Conservation (phyloP, 2,329 filamentous ascomycete species). For the Cladosporium sp. region DNA sequence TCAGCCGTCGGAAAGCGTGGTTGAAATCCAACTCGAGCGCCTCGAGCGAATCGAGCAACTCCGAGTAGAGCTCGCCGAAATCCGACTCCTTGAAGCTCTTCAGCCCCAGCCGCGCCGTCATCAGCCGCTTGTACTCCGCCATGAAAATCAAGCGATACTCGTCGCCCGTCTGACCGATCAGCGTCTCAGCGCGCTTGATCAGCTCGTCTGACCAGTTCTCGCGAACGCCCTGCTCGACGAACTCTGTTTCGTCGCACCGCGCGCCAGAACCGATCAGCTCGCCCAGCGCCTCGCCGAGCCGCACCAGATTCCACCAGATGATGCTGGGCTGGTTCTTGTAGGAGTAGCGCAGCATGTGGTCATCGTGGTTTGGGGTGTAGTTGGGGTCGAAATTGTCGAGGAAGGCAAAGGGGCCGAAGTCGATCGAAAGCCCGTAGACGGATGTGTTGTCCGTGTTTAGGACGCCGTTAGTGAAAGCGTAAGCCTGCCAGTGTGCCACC, state of each 20-base stretch:
- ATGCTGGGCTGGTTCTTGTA: constrained; percentile 93
- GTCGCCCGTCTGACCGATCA: constrained; percentile 74
- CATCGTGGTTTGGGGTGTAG: constrained; percentile 97
- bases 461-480: constrained; percentile 98
- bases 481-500: constrained; percentile 92
- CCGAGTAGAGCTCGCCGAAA: constrained; percentile 75
- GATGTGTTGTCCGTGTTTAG: constrained; percentile 98
- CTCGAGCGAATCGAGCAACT: constrained; percentile 74
- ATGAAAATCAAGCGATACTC: constrained; percentile 87
- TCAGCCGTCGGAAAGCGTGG: constrained; percentile 81
- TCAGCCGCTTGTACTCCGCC: constrained; percentile 79
- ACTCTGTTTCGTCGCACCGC: constrained; percentile 63
- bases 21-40: constrained; percentile 84
- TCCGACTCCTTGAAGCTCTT: constrained; percentile 63
- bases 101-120: constrained; percentile 74
- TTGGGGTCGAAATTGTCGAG: constrained; percentile 92
- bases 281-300: constrained; percentile 80
- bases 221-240: constrained; percentile 65
- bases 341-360: constrained; percentile 76
- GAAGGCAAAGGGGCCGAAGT: constrained; percentile 96
- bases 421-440: constrained; percentile 78
- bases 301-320: constrained; percentile 97
- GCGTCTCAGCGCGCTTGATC: constrained; percentile 69
- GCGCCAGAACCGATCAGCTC: constrained; percentile 77
- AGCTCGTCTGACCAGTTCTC: constrained; percentile 64